These are phyloP conservation scores for Leccinum sublutescens DNA, from an alignment of 768 basidiomycete genomes.

Conservation along the genomic window DNA sequence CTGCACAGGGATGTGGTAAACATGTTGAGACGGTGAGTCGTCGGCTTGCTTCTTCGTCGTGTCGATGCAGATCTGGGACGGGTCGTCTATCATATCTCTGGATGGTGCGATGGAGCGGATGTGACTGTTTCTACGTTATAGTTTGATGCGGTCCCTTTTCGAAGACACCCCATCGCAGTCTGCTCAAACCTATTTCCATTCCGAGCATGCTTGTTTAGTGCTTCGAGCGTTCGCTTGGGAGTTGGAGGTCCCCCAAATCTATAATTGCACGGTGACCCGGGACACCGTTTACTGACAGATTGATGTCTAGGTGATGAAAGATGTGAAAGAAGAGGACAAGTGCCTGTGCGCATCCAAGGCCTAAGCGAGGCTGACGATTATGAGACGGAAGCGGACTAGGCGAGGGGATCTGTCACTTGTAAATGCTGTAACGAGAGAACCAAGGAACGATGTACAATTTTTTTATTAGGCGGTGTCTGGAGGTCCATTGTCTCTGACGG, in stretches of 20 bases:
- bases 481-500: conserved; percentile 15
- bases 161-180: conserved; percentile 32
- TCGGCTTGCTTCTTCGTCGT: conserved; percentile 11
- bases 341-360: conserved; percentile 38
- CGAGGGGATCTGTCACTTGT: conserved; percentile 7
- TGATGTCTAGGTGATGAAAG: conserved; percentile 44
- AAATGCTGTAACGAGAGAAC: conserved; percentile 16
- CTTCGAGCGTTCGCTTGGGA: conserved; percentile 25
- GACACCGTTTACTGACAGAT: conserved; percentile 27
- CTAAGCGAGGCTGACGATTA: conserved; percentile 18
- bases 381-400: conserved; percentile 6
- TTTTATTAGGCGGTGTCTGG: conserved; percentile 32
- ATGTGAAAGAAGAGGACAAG: conserved; percentile 49
- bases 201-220: not conserved
- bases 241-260: conserved; percentile 23
- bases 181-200: conserved; percentile 24
- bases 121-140: conserved; percentile 25
- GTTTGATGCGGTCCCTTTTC: conserved; percentile 38
- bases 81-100: conserved; percentile 10
- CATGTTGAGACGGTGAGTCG: conserved; percentile 62
- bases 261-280: conserved; percentile 24
- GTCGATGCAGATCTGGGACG: conserved; percentile 17
- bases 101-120: conserved; percentile 7
- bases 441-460: conserved; percentile 4
- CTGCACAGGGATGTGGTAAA: conserved; percentile 62